Conservation (phyloP, 805 yeast genomes). For the Yarrowia keelungensis region DNA sequence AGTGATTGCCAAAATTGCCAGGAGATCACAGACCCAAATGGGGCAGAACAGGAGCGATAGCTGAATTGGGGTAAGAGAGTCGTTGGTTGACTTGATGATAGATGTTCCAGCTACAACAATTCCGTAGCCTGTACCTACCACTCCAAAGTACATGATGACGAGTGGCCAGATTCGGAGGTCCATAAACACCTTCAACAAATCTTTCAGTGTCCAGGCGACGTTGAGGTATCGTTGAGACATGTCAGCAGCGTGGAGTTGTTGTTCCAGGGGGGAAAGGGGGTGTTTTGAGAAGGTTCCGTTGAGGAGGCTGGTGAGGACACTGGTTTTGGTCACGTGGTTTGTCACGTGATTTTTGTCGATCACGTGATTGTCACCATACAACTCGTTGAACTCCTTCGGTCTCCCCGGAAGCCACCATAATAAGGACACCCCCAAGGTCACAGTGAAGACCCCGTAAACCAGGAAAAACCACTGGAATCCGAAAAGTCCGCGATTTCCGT, state of each 20-base stretch:
- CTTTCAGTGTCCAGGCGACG: conserved; percentile 64
- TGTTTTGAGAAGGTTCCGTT: conserved; percentile 36
- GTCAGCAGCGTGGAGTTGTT: conserved; percentile 63
- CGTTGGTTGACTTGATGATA: conserved; percentile 69
- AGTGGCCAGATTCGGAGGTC: conserved; percentile 82
- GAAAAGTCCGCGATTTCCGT: conserved; percentile 67
- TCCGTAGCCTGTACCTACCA: conserved; percentile 90
- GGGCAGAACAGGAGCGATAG: conserved; percentile 84
- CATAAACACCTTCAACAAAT: conserved; percentile 59
- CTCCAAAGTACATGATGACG: conserved; percentile 88
- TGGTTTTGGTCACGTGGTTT: no score
- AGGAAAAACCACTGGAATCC: conserved; percentile 92
- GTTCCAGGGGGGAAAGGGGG: conserved; percentile 61
- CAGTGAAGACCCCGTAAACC: conserved; percentile 74
- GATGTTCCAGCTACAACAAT: conserved; percentile 85
- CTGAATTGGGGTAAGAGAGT: conserved; percentile 66
- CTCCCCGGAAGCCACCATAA: conserved; percentile 89
- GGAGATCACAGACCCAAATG: conserved; percentile 85
- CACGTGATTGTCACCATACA: background rate
- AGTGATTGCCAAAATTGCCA: conserved; percentile 74
- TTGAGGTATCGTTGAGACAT: conserved; percentile 60
- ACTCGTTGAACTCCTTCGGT: conserved; percentile 53
- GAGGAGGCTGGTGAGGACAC: background rate
- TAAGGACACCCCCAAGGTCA: conserved; percentile 66
- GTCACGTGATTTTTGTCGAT: no score